Evolutionary conservation across 2,329 filamentous ascomycete species (phyloP).

Genomic region (Xylariaceae sp.): DNA sequence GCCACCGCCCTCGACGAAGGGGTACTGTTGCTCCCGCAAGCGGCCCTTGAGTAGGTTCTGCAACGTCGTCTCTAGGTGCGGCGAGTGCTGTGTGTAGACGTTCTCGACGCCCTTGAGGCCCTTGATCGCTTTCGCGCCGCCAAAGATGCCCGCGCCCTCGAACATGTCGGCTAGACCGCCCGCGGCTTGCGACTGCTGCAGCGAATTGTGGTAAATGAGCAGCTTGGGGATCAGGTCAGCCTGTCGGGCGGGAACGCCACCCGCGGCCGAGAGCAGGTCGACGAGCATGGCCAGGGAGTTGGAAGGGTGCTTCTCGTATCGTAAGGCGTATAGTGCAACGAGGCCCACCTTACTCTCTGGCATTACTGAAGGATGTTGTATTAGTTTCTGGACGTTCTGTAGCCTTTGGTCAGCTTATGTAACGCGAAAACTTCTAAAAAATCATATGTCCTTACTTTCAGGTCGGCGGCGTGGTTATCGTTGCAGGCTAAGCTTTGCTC

Average conservation of each 20-base stretch:
- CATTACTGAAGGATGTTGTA: conserved; percentile 74
- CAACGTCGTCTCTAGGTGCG: conserved; percentile 78
- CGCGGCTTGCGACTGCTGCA: conserved; percentile 72
- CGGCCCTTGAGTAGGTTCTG: conserved; percentile 92
- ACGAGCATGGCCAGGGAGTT: conserved; percentile 81
- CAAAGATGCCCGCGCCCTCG: conserved; percentile 86
- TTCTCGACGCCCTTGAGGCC: conserved; percentile 97
- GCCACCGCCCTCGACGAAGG: conserved; percentile 85
- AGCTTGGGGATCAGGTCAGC: conserved; percentile 80
- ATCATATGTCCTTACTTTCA: conserved; percentile 61
- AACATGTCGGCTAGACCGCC: conserved; percentile 88
- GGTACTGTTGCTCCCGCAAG: conserved; percentile 81
- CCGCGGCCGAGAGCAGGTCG: conserved; percentile 79
- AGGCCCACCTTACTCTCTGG: conserved; percentile 81
- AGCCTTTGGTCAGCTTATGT: conserved; percentile 17
- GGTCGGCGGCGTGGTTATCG: conserved; percentile 84
- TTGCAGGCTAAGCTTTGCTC: conserved; percentile 97
- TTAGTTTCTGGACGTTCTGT: conserved; percentile 78
- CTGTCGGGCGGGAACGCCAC: conserved; percentile 70
- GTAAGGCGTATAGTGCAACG: conserved; percentile 89
- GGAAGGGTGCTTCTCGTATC: conserved; percentile 82
- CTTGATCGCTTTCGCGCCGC: conserved; percentile 83
- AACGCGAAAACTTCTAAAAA: background rate
- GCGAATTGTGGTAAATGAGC: conserved; percentile 77
- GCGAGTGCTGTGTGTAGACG: conserved; percentile 96